A percentile compares a stretch with the other conserved stretches of the same genome.
Evolutionary conservation across 129 eudicot genomes (phyloP).

Genomic region (Centaurea solstitialis): DNA sequence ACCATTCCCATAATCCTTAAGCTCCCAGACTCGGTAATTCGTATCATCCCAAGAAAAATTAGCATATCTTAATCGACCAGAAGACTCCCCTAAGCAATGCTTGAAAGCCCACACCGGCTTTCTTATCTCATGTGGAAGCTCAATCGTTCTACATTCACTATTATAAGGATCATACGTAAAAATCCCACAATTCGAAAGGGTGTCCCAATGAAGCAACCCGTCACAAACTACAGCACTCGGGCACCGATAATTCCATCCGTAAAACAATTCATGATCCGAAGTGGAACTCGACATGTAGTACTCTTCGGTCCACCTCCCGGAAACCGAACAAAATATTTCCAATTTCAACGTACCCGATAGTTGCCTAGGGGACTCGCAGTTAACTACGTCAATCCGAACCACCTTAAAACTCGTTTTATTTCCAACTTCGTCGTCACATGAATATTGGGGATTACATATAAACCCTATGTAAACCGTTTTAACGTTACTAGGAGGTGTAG

Average conservation of each 20-base stretch:
- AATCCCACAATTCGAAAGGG: conserved; percentile 26
- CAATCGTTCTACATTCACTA: conserved; percentile 27
- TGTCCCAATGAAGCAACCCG: conserved; percentile 25
- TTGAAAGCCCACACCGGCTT: conserved; percentile 31
- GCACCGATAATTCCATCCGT: conserved; percentile 23
- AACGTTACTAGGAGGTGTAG: conserved; percentile 20
- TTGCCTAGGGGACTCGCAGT: conserved; percentile 13
- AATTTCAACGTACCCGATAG: conserved; percentile 21
- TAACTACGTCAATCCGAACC: conserved; percentile 29
- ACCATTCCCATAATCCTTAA: conserved; percentile 11
- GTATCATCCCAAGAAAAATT: conserved; percentile 35
- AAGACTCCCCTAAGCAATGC: conserved; percentile 26
- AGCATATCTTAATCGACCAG: conserved; percentile 19
- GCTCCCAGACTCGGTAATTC: conserved; percentile 26
- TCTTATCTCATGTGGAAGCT: conserved; percentile 25
- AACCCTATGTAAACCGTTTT: conserved; percentile 21
- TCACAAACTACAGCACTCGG: conserved; percentile 30
- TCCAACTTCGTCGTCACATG: not conserved
- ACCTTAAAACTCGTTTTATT: conserved; percentile 12
- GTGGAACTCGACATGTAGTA: conserved; percentile 22
- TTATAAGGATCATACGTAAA: conserved; percentile 28
- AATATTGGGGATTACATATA: conserved; percentile 19
- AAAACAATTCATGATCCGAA: conserved; percentile 15
- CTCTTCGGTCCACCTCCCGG: conserved; percentile 22
- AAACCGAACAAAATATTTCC: conserved; percentile 18